Percentiles rank a stretch among this genome's conserved stretches.
Evolutionary conservation across 257 asterid genomes (phyloP).

Genomic region (Rauvolfia tetraphylla): DNA sequence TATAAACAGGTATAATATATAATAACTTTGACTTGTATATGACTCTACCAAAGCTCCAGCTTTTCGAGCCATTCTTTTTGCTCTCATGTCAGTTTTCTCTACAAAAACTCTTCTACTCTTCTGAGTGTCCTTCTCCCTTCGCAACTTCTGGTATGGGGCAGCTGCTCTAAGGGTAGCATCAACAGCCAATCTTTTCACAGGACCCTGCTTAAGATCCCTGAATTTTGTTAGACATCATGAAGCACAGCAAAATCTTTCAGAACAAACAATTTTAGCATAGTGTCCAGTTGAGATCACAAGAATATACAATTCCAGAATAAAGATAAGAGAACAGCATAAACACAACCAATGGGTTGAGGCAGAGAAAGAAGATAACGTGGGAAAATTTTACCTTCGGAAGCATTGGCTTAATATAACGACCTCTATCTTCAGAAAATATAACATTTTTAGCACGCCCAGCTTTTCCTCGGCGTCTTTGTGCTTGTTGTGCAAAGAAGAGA

Average conservation of each 20-base stretch:
- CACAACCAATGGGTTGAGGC: background rate
- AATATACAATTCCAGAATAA: background rate
- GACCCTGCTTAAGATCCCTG: slow-evolving; percentile 60
- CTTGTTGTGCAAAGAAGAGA: slow-evolving; percentile 98
- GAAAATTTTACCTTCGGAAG: slow-evolving; percentile 77
- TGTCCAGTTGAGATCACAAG: background rate
- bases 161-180: slow-evolving; percentile 99
- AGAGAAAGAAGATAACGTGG: slow-evolving; percentile 14
- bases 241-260: background rate
- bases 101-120: slow-evolving; percentile 75
- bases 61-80: slow-evolving; percentile 98
- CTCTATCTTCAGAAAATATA: slow-evolving; percentile 96
- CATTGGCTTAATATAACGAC: slow-evolving; percentile 94
- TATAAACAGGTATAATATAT: slow-evolving; percentile 17
- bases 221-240: slow-evolving; percentile 27
- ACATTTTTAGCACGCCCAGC: slow-evolving; percentile 99
- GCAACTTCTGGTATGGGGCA: slow-evolving; percentile 96
- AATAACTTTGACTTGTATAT: background rate
- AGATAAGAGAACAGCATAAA: background rate
- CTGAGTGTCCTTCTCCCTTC: slow-evolving; percentile 75
- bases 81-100: slow-evolving; percentile 96
- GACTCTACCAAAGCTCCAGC: slow-evolving; percentile 95
- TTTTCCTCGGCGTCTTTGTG: slow-evolving; percentile 80
- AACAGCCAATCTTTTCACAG: slow-evolving; percentile 95
- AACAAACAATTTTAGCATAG: background rate